These are phyloP conservation scores for Coemansia aciculifera DNA, from an alignment of 192 early-diverging fungal species.

Conservation along the genomic window DNA sequence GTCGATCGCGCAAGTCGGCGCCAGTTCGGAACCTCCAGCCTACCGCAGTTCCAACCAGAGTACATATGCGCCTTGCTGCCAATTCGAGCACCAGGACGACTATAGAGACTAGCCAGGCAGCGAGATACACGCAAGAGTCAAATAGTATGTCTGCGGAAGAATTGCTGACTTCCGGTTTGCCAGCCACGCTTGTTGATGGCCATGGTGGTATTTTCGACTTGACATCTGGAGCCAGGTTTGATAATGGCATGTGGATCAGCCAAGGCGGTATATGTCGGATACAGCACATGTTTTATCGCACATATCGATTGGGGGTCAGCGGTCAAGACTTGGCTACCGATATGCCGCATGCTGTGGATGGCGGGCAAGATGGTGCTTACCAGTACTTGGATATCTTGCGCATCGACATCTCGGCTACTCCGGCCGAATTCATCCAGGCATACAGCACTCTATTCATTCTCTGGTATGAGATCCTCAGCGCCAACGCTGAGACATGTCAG, in stretches of 20 bases:
- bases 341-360: not conserved
- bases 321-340: not conserved
- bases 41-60: constrained; percentile 20
- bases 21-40: constrained; percentile 7
- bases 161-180: not conserved
- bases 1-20: constrained; percentile 6
- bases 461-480: constrained; percentile 20
- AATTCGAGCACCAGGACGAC: too few species aligned
- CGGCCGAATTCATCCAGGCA: constrained; percentile 41
- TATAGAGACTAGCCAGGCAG: not conserved
- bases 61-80: not conserved
- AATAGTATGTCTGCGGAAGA: not conserved
- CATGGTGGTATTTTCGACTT: constrained; percentile 3
- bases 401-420: constrained; percentile 26
- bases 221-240: constrained; percentile 37
- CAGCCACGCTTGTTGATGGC: not conserved
- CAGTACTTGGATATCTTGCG: constrained; percentile 33
- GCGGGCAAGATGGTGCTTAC: not conserved
- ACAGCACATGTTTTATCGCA: constrained; percentile 9
- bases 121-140: not conserved
- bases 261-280: constrained; percentile 38
- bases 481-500: not conserved
- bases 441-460: constrained; percentile 36
- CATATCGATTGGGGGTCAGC: not conserved
- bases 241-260: constrained; percentile 37